Conservation (phyloP, 441 rosid species). For the Gossypium lobatum region DNA sequence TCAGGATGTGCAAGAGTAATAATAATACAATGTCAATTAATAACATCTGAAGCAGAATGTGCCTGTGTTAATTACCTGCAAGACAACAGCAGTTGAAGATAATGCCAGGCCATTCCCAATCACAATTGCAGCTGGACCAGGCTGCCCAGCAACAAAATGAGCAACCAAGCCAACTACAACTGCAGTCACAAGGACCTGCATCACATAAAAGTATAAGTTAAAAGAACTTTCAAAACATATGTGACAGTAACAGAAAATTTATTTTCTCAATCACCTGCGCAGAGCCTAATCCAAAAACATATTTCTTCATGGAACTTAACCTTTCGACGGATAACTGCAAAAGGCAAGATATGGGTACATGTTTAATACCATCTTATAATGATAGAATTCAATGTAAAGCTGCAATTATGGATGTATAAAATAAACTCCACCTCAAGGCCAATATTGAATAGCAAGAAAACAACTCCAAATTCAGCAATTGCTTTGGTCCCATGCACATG, state of each 20-base stretch:
- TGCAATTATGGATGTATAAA: constrained; percentile 13
- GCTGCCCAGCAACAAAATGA: constrained; percentile 69
- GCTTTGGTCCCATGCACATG: constrained; percentile 97
- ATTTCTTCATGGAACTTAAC: constrained; percentile 98
- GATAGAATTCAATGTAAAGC: constrained; percentile 22
- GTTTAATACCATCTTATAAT: constrained; percentile 16
- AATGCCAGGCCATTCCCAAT: constrained; percentile 96
- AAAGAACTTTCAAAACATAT: background rate
- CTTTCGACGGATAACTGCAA: constrained; percentile 94
- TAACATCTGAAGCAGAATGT: constrained; percentile 14
- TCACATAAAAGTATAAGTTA: constrained; percentile 23
- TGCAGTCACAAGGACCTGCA: constrained; percentile 92
- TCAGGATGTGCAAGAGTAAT: background rate
- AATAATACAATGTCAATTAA: constrained; percentile 10
- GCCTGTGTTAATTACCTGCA: constrained; percentile 55
- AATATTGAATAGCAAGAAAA: constrained; percentile 91
- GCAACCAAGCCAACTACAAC: constrained; percentile 73
- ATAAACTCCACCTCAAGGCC: constrained; percentile 84
- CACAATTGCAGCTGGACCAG: constrained; percentile 94
- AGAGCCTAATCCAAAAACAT: constrained; percentile 94
- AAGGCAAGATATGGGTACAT: constrained; percentile 24
- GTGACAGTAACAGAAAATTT: background rate
- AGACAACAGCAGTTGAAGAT: constrained; percentile 97
- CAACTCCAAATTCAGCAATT: constrained; percentile 98
- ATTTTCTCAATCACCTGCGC: constrained; percentile 64